Evolutionary conservation across 768 basidiomycete species (phyloP), one percentile per base, ranked within the genome.

Genomic region (Boletus subcaerulescens): DNA sequence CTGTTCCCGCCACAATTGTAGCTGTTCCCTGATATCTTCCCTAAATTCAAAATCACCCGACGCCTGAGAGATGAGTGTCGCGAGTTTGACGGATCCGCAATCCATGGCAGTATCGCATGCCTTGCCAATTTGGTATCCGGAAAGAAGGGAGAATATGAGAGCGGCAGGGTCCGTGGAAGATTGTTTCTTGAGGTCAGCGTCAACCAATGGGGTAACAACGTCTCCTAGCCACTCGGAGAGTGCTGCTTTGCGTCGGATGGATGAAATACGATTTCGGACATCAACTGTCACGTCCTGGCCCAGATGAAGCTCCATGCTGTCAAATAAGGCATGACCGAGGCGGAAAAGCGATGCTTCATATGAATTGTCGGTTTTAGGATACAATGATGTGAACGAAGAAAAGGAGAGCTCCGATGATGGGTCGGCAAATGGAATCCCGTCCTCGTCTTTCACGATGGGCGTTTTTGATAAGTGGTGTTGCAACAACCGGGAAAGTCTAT

Each of bases 271-370:
- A 60, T 84, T 79, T 22, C 82, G 79, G 39, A 89, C 75, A 52
- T 89, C 85, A 9, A 79, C 79, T 3, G 83, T 77, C 40, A 84
- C 77, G 20, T 72, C 73, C 20, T 72, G 57, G 11, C 76, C 78
- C 0, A 95, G 74, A 15, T 76, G 75, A 31, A 91, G 80, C 58
- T 89, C 81, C 45, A 96, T 80, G 18, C 81, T 80, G 71, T 98
- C 97, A 65, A 98, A 99, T 1, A 99, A 76, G 1, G 91, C 91
- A 18, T 80, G 80, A 3, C 91, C 94, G 1, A 98, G 83, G n/a
- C 89, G 86, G 76, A 94, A 98, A 36, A 98, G 70, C 9, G 79
- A 79, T 1, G 93, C 89, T 62, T 93, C 88, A 59, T 82, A 82
- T 0, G 88, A 83, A 8, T 76, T 75, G 61, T 96, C 90, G 22